phyloP scores from a whole-genome alignment of 169 alveolate genomes.

The Hammondia hammondi region DNA sequence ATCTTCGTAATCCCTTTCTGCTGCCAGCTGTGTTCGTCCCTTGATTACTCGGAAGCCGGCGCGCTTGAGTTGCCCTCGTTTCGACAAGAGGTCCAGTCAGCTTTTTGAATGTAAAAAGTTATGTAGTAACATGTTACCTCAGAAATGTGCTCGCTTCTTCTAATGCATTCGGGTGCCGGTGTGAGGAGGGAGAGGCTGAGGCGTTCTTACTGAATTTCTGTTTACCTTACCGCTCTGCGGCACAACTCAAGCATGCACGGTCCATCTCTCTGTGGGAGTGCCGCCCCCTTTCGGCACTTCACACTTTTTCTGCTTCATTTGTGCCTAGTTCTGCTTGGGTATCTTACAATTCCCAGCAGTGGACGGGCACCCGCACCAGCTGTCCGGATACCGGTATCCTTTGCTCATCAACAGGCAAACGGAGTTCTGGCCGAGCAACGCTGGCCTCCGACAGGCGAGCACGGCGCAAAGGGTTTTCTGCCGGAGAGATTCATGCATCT shows the following conservation, averaged over 20 bases:
- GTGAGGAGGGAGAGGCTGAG: not conserved
- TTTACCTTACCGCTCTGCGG: not conserved
- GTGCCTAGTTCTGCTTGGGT: not conserved
- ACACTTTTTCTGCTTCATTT: not conserved
- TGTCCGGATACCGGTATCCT: not conserved
- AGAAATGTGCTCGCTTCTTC: not conserved
- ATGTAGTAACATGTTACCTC: not conserved
- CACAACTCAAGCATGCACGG: not conserved
- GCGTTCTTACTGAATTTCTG: not conserved
- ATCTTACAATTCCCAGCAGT: not conserved
- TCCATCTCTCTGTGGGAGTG: not conserved
- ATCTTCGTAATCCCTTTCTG: no score
- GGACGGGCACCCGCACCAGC: not conserved
- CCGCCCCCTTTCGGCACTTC: not conserved
- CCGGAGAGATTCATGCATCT: no score
- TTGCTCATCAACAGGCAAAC: no score
- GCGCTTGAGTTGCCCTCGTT: no score
- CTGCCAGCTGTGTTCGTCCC: no score
- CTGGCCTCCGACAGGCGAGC: no score
- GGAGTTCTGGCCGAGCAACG: no score
- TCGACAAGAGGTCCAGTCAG: no score
- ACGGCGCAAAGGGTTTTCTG: no score
- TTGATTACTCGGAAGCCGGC: no score
- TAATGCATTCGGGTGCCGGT: not conserved
- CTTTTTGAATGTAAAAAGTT: not conserved